Evolutionary conservation across 768 basidiomycete genomes (phyloP), one percentile per base, ranked within the genome.

Genomic region (Hericium rajendrae): DNA sequence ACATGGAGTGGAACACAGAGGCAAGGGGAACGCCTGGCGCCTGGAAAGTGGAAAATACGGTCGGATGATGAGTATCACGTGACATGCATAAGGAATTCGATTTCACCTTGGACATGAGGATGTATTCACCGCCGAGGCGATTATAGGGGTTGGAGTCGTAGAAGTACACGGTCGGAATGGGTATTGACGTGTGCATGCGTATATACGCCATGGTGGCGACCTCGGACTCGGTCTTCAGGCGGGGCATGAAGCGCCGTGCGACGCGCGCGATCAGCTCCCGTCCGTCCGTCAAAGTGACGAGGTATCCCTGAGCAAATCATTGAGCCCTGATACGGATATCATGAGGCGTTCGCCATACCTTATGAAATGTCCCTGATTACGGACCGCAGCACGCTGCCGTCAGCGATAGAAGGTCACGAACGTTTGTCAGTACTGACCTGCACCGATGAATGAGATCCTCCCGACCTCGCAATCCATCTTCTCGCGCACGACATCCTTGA

Each of bases 61-160:
- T 46, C 18, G 38, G 38, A 26, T 18, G 48, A 16, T 51, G 24
- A 51, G 24, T 8, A 48, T 59, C 58, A 59, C 48, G 41, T 32
- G 38, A 48, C 48, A 4, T 4, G 18, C 4, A 2, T 3, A 51
- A 18, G 51, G 28, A 24, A 40, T n/a, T 38, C 15, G 48, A 57
- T 15, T 79, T 48, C 59, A 86, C 89, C 81, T 86, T 91, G 55
- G 86, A 86, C 90, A 92, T 90, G 59, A 93, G 67, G 61, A 92
- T 89, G 63, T 84, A 92, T 69, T 93, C 91, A 18, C 87, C 86
- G 0, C 89, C 91, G 28, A 93, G 75, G 12, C 86, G 82, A 67
- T 93, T 92, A 68, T 82, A 88, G 9, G 89, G 90, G 65, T 91
- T 91, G 0, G 89, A 78, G 64, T 92, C 88, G 68, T 87, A 85